These are phyloP conservation scores for Cytospora chrysosperma DNA, from an alignment of 2,329 filamentous ascomycete genomes.

Conservation along the genomic window DNA sequence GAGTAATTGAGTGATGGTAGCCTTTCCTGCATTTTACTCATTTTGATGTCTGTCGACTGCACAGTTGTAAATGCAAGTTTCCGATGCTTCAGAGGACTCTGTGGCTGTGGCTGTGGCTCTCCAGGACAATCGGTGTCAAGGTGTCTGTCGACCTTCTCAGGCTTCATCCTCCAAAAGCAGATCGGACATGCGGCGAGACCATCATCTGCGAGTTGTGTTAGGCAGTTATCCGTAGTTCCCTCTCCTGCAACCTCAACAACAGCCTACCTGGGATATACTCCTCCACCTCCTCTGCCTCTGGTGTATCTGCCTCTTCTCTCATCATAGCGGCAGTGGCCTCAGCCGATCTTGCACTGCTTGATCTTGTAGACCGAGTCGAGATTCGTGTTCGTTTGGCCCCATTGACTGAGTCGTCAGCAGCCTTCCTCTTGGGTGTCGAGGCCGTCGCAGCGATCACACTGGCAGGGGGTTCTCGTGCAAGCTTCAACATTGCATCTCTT, in stretches of 20 bases:
- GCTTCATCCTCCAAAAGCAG: slow-evolving; percentile 77
- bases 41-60: slow-evolving; percentile 22
- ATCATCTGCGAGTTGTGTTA: slow-evolving; percentile 50
- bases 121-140: slow-evolving; percentile 62
- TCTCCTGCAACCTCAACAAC: background rate
- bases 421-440: slow-evolving; percentile 53
- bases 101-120: slow-evolving; percentile 35
- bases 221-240: background rate
- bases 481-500: slow-evolving; percentile 59
- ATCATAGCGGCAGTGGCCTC: slow-evolving; percentile 38
- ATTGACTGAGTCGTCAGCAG: slow-evolving; percentile 34
- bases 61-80: background rate
- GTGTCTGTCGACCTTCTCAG: slow-evolving; percentile 74
- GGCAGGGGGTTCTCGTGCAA: slow-evolving; percentile 55
- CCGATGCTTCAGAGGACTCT: slow-evolving; percentile 29
- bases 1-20: slow-evolving; percentile 83
- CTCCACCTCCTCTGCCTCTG: slow-evolving; percentile 37
- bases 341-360: slow-evolving; percentile 42
- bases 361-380: slow-evolving; percentile 42
- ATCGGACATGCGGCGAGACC: slow-evolving; percentile 82
- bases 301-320: slow-evolving; percentile 30
- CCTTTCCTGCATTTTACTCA: slow-evolving; percentile 53
- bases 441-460: slow-evolving; percentile 22
- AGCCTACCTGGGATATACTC: slow-evolving; percentile 34
- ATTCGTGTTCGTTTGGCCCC: slow-evolving; percentile 52